Conservation (phyloP, 345 rosid genomes). For the Physaria fendleri region DNA sequence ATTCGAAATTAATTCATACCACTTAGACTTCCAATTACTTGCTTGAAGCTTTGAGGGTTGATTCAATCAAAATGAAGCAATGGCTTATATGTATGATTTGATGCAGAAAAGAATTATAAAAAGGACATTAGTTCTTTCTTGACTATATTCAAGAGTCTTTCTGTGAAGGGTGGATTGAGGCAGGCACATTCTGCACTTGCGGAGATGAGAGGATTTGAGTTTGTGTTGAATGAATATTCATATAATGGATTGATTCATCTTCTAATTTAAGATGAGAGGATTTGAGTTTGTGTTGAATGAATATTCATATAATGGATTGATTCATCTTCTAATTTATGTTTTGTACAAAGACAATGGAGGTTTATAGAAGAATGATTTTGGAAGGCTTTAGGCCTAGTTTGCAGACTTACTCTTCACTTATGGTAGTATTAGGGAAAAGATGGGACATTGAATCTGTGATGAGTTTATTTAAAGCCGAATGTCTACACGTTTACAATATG, state of each 20-base stretch:
- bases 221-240: slow-evolving; percentile 64
- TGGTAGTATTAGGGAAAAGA: slow-evolving; percentile 90
- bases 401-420: slow-evolving; percentile 86
- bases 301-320: slow-evolving; percentile 74
- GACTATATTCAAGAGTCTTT: slow-evolving; percentile 52
- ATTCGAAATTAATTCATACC: no score
- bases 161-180: slow-evolving; percentile 58
- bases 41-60: no score
- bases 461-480: slow-evolving; percentile 72
- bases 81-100: slow-evolving; percentile 53
- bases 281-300: slow-evolving; percentile 66
- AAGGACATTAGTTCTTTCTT: slow-evolving; percentile 56
- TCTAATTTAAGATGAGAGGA: slow-evolving; percentile 60
- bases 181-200: slow-evolving; percentile 47
- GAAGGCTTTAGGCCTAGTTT: slow-evolving; percentile 85
- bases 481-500: slow-evolving; percentile 89
- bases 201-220: slow-evolving; percentile 59
- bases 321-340: slow-evolving; percentile 61
- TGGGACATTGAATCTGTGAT: slow-evolving; percentile 58
- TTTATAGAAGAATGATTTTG: slow-evolving; percentile 62
- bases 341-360: slow-evolving; percentile 54
- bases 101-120: slow-evolving; percentile 74
- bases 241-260: slow-evolving; percentile 76
- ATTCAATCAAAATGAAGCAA: no score
- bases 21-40: no score